Evolutionary conservation across 768 basidiomycete species (phyloP).

Genomic region (Tylopilus plumbeoviolaceoides): DNA sequence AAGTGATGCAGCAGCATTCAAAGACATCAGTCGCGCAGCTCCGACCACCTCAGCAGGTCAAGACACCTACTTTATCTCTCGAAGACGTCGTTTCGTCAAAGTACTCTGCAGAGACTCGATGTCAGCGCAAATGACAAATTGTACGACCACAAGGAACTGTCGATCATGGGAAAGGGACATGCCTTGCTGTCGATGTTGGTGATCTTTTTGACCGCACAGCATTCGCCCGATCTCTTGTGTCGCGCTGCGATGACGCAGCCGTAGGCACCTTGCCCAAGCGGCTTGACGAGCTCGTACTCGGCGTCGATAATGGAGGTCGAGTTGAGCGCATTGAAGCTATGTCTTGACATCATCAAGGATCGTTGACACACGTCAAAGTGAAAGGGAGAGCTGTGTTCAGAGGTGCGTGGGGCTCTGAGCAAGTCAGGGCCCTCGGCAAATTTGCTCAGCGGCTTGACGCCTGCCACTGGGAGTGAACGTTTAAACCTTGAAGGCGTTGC

Average conservation of each 20-base stretch:
- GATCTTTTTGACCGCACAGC: conserved; percentile 95
- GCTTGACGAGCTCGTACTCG: conserved; percentile 92
- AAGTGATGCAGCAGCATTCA: conserved; percentile 90
- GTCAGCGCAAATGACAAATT: background rate
- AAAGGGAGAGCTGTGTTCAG: too few relatives aligned
- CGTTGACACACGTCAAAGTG: background rate
- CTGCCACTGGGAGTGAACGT: too few relatives aligned
- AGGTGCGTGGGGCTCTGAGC: too few relatives aligned
- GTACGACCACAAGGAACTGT: background rate
- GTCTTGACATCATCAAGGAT: conserved; percentile 54
- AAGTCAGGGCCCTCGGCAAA: too few relatives aligned
- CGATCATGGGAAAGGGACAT: conserved; percentile 10
- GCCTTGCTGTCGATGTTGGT: conserved; percentile 91
- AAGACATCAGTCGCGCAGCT: conserved; percentile 10
- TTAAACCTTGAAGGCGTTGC: too few relatives aligned
- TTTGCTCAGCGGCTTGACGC: too few relatives aligned
- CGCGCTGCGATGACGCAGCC: conserved; percentile 87
- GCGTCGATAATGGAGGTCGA: conserved; percentile 84
- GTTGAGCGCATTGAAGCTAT: conserved; percentile 78
- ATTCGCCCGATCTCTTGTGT: conserved; percentile 79
- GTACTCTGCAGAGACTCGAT: conserved; percentile 58
- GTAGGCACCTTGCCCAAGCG: conserved; percentile 93
- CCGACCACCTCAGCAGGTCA: background rate
- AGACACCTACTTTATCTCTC: conserved; percentile 78
- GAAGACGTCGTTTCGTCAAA: conserved; percentile 90